Evolutionary conservation across 352 stramenopile genomes (phyloP).

Genomic region (Poterioochromonas sp.): DNA sequence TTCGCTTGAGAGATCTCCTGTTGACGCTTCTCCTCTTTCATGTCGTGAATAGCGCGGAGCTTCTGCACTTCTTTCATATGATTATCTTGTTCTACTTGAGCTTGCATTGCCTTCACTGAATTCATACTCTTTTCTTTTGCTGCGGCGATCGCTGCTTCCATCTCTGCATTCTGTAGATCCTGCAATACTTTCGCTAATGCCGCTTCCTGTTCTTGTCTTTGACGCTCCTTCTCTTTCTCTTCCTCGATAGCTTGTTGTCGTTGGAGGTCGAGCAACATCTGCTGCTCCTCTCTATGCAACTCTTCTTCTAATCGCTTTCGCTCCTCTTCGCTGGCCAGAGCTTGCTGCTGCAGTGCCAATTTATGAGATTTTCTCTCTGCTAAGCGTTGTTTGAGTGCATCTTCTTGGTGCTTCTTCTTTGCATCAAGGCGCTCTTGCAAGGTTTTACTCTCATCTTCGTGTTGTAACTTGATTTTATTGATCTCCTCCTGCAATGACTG

Average conservation of each 20-base stretch:
- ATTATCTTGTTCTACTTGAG: neutral
- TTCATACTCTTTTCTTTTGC: neutral
- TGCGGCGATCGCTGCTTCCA: neutral
- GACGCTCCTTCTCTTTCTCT: neutral
- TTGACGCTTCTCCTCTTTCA: conserved; percentile 6
- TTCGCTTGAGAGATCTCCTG: neutral
- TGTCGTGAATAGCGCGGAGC: neutral
- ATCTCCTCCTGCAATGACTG: neutral
- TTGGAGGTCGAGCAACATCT: neutral
- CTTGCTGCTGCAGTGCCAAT: neutral
- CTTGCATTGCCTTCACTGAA: neutral
- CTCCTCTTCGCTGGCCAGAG: no score
- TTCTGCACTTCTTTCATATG: conserved; percentile 17
- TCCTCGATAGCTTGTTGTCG: neutral
- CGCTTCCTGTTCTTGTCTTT: neutral
- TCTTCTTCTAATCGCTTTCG: neutral
- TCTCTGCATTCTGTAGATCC: conserved; percentile 11
- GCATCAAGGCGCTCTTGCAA: neutral
- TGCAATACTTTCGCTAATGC: neutral
- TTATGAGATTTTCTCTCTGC: neutral
- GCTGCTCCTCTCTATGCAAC: conserved; percentile 16
- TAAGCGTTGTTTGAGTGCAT: conserved; percentile 3
- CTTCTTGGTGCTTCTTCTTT: neutral
- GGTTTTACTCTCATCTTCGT: neutral
- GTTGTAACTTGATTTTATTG: neutral